phyloP scores from a whole-genome alignment of 164 flowering plant species.

The Vitis cinerea region DNA sequence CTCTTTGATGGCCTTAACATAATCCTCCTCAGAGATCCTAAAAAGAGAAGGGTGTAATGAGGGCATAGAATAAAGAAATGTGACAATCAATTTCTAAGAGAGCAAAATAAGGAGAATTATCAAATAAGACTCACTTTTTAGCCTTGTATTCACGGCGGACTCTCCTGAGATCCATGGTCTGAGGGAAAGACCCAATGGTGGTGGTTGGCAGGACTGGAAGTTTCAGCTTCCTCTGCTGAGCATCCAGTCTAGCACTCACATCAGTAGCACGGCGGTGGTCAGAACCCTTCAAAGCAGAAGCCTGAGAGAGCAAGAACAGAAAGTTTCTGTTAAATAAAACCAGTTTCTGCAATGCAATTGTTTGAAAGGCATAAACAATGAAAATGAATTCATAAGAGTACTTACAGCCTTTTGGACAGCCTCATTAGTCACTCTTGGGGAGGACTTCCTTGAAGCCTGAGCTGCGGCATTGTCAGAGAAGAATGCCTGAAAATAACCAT shows the following conservation, averaged over 20 bases:
- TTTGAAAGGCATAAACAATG: not conserved
- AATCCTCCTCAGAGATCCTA: conserved; percentile 58
- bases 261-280: conserved; percentile 73
- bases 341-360: not conserved
- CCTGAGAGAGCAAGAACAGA: conserved; percentile 26
- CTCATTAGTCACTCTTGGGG: conserved; percentile 69
- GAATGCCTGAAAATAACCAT: conserved; percentile 43
- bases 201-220: conserved; percentile 76
- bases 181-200: conserved; percentile 84
- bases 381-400: conserved; percentile 10
- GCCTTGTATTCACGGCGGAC: conserved; percentile 82
- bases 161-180: conserved; percentile 72
- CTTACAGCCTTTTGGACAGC: conserved; percentile 79
- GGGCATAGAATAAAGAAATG: not conserved
- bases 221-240: conserved; percentile 70
- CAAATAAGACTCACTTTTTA: conserved; percentile 43
- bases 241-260: conserved; percentile 71
- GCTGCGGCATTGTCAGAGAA: conserved; percentile 70
- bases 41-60: not conserved
- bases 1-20: conserved; percentile 52
- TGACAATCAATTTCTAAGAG: too few species aligned
- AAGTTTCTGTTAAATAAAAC: not conserved
- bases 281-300: conserved; percentile 73
- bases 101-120: not conserved
- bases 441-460: conserved; percentile 67